Base-by-base conservation (phyloP, 2,329 filamentous ascomycete genomes). In the Rutstroemia sp. region DNA sequence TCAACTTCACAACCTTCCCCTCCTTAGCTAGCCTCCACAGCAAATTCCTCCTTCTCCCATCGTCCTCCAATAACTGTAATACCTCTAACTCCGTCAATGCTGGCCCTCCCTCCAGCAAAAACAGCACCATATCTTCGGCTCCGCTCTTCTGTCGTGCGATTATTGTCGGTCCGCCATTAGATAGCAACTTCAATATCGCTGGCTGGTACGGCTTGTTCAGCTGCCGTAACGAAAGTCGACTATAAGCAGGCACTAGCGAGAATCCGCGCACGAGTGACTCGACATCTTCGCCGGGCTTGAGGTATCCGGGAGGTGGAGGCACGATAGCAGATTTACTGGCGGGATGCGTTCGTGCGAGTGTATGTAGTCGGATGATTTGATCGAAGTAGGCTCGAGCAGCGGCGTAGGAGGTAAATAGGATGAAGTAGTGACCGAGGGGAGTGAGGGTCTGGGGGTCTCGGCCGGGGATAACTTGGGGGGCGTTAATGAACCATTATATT, bases 401-500 rank as follows among this genome's bases (percentile, higher is more conserved):
- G n/a, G 75, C 72, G 17, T 73, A 66, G 21, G 75, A 78, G 59
- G 79, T 75, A 74, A 92, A 92, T 54, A 88, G 75, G 55, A 92
- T 73, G 70, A 81, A 84, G 72, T 91, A 92, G 64, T 78, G 78
- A 57, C 82, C 83, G 1, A 80, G 70, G 4, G 83, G 80, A 57
- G 82, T 80, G 50, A 89, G 76, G 9, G 84, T 88, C 56, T 75
- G 68, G 4, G 79, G 76, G 65, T 88, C 77, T 59, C 86, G 83
- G 47, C 78, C 80, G 59, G 87, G 87, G 23, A 88, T 78, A 41
- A 69, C 68, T 69, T 87, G 10, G 7, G 27, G 8, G 19, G 27
- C 79, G 75, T 62, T 51, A 10, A 60, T 63, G 46, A 56, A 48
- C 9, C 23, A 16, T 45, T 10, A 9, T 25, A 12, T 50, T 9